Percentiles rank a stretch among this genome's conserved stretches.
Evolutionary conservation across 805 yeast genomes (phyloP).

Genomic region (Pichia nakasei): DNA sequence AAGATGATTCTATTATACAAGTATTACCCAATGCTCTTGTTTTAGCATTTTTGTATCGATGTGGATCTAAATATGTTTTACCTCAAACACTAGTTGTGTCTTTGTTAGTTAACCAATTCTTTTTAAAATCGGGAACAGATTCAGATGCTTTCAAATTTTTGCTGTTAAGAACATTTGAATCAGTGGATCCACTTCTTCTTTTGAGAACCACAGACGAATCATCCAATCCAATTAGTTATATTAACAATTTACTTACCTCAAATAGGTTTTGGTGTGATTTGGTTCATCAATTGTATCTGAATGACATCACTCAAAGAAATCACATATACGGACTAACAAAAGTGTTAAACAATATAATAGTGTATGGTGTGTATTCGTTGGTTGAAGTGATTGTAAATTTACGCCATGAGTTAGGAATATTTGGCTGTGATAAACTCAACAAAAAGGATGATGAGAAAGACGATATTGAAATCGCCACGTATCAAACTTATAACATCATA

Average conservation of each 20-base stretch:
- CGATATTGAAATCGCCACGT: no score
- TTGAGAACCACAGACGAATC: conserved; percentile 7
- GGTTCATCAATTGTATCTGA: conserved; percentile 6
- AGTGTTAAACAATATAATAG: conserved; percentile 13
- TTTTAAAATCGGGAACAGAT: conserved; percentile 1
- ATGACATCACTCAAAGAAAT: not conserved
- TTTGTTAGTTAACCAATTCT: conserved; percentile 11
- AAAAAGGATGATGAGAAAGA: no score
- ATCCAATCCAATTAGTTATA: conserved; percentile 10
- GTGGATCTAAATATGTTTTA: conserved; percentile 9
- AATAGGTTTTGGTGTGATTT: conserved; percentile 18
- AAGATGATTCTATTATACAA: not conserved
- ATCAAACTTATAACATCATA: not conserved
- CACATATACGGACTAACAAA: conserved; percentile 8
- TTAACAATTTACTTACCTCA: conserved; percentile 7
- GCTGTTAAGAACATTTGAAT: conserved; percentile 18
- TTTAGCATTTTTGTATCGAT: conserved; percentile 4
- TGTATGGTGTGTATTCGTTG: conserved; percentile 20
- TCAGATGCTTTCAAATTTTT: conserved; percentile 16
- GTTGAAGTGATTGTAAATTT: conserved; percentile 13
- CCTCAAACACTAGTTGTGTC: conserved; percentile 12
- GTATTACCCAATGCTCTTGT: conserved; percentile 9
- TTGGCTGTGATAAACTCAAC: not conserved
- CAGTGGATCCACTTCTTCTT: conserved; percentile 10
- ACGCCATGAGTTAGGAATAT: conserved; percentile 2